A percentile compares a stretch with the other conserved stretches of the same genome.
Conservation (phyloP, 2,329 filamentous ascomycete species). For the Malbranchea zuffiana region DNA sequence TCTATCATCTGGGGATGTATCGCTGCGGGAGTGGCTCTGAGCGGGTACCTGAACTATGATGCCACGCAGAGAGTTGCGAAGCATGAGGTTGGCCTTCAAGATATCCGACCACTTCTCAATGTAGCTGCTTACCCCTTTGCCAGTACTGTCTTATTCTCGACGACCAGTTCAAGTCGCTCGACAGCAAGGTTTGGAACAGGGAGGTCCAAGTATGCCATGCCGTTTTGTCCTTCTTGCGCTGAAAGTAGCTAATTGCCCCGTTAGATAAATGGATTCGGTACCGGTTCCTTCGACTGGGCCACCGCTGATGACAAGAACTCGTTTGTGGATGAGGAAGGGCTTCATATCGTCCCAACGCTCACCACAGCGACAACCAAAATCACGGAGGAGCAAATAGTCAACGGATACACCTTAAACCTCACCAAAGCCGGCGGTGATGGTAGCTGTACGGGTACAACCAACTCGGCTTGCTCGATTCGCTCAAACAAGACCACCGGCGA, state of each 20-base stretch:
- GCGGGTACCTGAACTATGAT: conserved; percentile 27
- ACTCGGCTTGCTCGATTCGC: conserved; percentile 29
- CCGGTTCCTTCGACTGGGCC: conserved; percentile 47
- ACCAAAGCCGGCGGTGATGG: conserved; percentile 25
- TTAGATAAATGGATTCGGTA: conserved; percentile 37
- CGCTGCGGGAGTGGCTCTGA: conserved; percentile 23
- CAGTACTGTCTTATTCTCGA: conserved; percentile 43
- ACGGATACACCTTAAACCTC: conserved; percentile 33
- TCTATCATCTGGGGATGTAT: conserved; percentile 15
- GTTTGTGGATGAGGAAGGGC: conserved; percentile 39
- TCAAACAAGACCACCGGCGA: conserved; percentile 36
- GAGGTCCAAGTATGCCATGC: conserved; percentile 36
- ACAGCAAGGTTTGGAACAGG: conserved; percentile 39
- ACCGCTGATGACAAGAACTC: conserved; percentile 40
- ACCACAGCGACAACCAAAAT: conserved; percentile 29
- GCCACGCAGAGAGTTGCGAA: conserved; percentile 16
- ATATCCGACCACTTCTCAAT: too few species aligned
- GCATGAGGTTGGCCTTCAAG: conserved; percentile 13
- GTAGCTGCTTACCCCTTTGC: conserved; percentile 4
- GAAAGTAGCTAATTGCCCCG: conserved; percentile 11
- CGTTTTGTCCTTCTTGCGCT: conserved; percentile 16
- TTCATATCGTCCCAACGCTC: conserved; percentile 47
- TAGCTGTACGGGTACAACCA: conserved; percentile 32
- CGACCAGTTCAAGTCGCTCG: conserved; percentile 40
- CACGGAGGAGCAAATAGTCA: conserved; percentile 19